Conservation (phyloP, 2,329 filamentous ascomycete species). For the Pyrenochaeta sp. region DNA sequence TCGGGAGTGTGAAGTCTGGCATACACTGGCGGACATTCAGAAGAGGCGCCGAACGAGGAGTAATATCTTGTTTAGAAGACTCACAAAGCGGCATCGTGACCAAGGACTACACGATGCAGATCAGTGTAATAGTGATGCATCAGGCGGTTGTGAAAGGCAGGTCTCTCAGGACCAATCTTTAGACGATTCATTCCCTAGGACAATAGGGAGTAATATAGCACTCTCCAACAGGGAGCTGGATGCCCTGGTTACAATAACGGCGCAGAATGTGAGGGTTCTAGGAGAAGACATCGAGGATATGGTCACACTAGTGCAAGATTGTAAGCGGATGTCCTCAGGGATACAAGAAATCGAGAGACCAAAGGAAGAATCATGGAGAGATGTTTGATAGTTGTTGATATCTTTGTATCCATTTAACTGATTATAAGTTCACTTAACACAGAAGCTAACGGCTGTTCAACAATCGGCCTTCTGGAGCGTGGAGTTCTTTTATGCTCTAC, state of each 20-base stretch:
- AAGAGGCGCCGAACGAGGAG: not conserved
- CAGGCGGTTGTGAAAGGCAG: not conserved
- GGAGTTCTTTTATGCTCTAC: too few relatives aligned
- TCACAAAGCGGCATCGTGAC: not conserved
- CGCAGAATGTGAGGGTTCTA: conserved; percentile 27
- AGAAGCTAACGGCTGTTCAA: too few relatives aligned
- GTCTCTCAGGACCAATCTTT: not conserved
- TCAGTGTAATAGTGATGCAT: not conserved
- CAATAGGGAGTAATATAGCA: not conserved
- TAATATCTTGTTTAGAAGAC: not conserved
- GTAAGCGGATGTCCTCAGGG: not conserved
- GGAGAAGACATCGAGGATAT: conserved; percentile 31
- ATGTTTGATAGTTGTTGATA: conserved; percentile 2
- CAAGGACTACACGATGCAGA: not conserved
- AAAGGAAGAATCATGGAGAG: not conserved
- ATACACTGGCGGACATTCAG: conserved; percentile 13
- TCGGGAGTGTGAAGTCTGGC: conserved; percentile 25
- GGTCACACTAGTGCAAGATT: conserved; percentile 15
- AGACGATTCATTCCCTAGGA: not conserved
- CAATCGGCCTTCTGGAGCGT: too few relatives aligned
- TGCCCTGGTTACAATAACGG: conserved; percentile 14
- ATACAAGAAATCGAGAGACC: not conserved
- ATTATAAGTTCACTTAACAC: too few relatives aligned
- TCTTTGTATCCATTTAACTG: too few relatives aligned
- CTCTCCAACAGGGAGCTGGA: conserved; percentile 21